phyloP scores from a whole-genome alignment of 1,284 basidiomycete genomes.

The Cryptococcus sp. region DNA sequence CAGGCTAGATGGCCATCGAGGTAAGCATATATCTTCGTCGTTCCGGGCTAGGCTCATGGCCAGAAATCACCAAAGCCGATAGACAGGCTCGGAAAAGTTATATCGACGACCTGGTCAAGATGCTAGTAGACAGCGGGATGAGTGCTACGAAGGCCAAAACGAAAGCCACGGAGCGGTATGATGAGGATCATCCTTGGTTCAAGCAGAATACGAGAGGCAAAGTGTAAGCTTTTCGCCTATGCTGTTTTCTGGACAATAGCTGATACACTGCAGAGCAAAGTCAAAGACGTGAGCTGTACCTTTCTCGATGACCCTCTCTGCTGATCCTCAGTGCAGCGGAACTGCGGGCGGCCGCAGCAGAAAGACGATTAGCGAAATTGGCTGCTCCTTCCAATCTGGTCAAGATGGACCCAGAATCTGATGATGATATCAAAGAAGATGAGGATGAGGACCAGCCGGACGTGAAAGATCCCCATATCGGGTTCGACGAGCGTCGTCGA shows the following conservation, averaged over 20 bases:
- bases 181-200: constrained; percentile 38
- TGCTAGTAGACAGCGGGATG: constrained; percentile 18
- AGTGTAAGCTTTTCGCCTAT: constrained; percentile 20
- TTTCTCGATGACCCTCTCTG: neutral
- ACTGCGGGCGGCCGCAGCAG: constrained; percentile 37
- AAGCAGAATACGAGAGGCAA: constrained; percentile 37
- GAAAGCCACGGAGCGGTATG: constrained; percentile 28
- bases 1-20: constrained; percentile 32
- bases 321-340: constrained; percentile 29
- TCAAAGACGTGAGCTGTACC: constrained; percentile 28
- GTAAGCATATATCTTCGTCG: constrained; percentile 5
- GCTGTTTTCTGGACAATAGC: neutral
- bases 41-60: neutral
- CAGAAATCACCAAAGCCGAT: constrained; percentile 41
- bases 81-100: constrained; percentile 22
- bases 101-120: constrained; percentile 19
- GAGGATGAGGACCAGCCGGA: constrained; percentile 7
- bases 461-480: constrained; percentile 31
- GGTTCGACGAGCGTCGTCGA: constrained; percentile 19
- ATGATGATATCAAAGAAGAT: neutral
- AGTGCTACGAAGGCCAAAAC: constrained; percentile 24
- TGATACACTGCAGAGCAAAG: constrained; percentile 23
- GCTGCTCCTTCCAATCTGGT: constrained; percentile 5
- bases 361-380: constrained; percentile 27
- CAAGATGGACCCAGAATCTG: constrained; percentile 4